Evolutionary conservation across 192 early-diverging fungal species (phyloP).

Genomic region (Fimicolochytrium jonesii): DNA sequence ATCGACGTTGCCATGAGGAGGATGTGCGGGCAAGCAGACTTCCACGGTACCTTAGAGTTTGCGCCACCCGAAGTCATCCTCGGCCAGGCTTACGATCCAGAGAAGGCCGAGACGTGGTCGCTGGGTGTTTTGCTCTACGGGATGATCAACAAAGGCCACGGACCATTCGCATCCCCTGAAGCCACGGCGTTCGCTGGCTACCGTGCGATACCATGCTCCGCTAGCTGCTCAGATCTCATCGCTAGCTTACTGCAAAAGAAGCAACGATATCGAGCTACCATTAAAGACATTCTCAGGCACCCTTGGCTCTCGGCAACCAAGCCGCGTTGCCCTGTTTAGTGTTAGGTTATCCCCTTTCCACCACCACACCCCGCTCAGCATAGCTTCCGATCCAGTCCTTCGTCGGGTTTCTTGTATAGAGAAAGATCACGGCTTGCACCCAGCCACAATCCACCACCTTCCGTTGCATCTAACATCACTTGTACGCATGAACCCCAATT

Average conservation of each 20-base stretch:
- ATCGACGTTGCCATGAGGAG: slow-evolving; percentile 27
- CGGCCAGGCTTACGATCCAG: slow-evolving; percentile 39
- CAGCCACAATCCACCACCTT: too few relatives aligned
- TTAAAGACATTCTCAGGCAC: slow-evolving; percentile 55
- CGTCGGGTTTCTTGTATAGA: too few relatives aligned
- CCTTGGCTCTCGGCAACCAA: too few relatives aligned
- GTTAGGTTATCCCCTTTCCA: too few relatives aligned
- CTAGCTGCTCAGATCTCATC: slow-evolving; percentile 52
- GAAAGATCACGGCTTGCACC: too few relatives aligned
- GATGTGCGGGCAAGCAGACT: slow-evolving; percentile 13
- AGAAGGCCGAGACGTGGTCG: slow-evolving; percentile 65
- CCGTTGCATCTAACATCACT: too few relatives aligned
- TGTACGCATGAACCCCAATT: too few relatives aligned
- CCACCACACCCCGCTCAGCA: too few relatives aligned
- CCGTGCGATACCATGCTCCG: slow-evolving; percentile 41
- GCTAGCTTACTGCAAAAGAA: slow-evolving; percentile 57
- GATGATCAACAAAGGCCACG: slow-evolving; percentile 52
- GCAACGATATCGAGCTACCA: slow-evolving; percentile 49
- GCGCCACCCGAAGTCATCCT: slow-evolving; percentile 66
- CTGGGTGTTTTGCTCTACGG: slow-evolving; percentile 67
- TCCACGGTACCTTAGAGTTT: slow-evolving; percentile 63
- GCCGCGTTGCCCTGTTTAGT: too few relatives aligned
- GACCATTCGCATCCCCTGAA: slow-evolving; percentile 55
- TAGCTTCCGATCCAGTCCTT: too few relatives aligned
- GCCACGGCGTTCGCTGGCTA: slow-evolving; percentile 45